phyloP scores from a whole-genome alignment of 768 basidiomycete species.

The Candolleomyces eurysporus region DNA sequence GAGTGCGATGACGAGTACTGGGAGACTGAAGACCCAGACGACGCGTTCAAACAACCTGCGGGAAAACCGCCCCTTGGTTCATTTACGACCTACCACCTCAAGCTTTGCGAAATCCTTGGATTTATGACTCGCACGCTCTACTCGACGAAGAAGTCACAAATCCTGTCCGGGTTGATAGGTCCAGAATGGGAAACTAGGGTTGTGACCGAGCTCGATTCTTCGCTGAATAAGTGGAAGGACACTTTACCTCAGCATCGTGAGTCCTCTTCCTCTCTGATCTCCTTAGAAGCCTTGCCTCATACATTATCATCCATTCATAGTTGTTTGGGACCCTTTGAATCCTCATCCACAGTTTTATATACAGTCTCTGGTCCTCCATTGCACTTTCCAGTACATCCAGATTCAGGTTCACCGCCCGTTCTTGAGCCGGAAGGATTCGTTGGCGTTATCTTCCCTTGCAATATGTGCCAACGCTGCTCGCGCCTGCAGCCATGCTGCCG shows the following conservation, averaged over 20 bases:
- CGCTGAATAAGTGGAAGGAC: conserved; percentile 61
- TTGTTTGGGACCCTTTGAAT: conserved; percentile 37
- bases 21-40: conserved; percentile 39
- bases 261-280: conserved; percentile 11
- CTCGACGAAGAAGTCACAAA: conserved; percentile 41
- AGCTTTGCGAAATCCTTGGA: conserved; percentile 60
- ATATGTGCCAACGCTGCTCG: conserved; percentile 75
- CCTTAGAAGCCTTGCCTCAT: neutral
- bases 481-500: conserved; percentile 66
- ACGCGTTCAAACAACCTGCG: conserved; percentile 60
- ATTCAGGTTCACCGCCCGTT: conserved; percentile 74
- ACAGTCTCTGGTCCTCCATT: conserved; percentile 51
- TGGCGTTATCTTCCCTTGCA: conserved; percentile 56
- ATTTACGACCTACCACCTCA: conserved; percentile 52
- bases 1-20: conserved; percentile 54
- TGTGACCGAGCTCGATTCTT: conserved; percentile 61
- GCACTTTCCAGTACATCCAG: conserved; percentile 47
- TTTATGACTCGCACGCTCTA: conserved; percentile 61
- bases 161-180: conserved; percentile 40
- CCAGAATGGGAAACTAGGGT: conserved; percentile 54
- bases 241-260: conserved; percentile 55
- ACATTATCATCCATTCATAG: conserved; percentile 16
- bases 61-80: conserved; percentile 54
- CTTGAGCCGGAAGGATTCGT: conserved; percentile 40
- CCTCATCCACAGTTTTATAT: conserved; percentile 36